Percentiles rank a stretch among this genome's conserved stretches.
These are phyloP conservation scores for Agroathelia rolfsii DNA, from an alignment of 1,284 basidiomycete species.

Conservation along the genomic window DNA sequence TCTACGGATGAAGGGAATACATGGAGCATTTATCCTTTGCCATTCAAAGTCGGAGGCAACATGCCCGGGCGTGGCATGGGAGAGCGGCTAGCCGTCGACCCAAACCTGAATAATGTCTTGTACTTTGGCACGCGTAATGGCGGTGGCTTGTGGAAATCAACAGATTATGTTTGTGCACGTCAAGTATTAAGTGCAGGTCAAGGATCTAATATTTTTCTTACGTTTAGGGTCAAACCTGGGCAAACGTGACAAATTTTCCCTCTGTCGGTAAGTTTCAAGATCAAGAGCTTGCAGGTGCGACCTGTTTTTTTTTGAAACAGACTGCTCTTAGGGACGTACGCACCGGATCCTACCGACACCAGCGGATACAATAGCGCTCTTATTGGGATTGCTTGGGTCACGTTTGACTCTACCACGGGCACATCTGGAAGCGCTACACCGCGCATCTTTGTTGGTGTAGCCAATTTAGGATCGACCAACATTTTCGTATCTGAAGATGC, in stretches of 20 bases:
- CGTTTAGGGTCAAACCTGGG: conserved; percentile 45
- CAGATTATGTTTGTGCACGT: too few species aligned
- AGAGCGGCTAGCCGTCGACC: conserved; percentile 54
- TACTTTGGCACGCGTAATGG: conserved; percentile 56
- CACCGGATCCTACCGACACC: conserved; percentile 43
- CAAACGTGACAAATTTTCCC: conserved; percentile 45
- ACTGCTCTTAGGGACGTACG: conserved; percentile 35
- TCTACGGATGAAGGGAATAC: conserved; percentile 48
- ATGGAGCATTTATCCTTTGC: conserved; percentile 38
- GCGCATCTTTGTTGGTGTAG: conserved; percentile 60
- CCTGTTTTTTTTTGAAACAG: too few species aligned
- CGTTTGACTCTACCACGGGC: conserved; percentile 52
- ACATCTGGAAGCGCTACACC: conserved; percentile 41
- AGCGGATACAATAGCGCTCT: conserved; percentile 47
- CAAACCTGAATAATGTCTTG: conserved; percentile 48
- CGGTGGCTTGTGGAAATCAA: conserved; percentile 56
- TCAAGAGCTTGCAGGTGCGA: not conserved
- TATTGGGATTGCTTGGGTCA: conserved; percentile 54
- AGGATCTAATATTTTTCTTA: too few species aligned
- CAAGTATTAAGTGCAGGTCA: too few species aligned
- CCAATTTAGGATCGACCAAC: conserved; percentile 41
- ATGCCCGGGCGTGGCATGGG: conserved; percentile 55
- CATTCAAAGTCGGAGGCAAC: conserved; percentile 60
- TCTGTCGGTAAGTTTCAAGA: conserved; percentile 38
- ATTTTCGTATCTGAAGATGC: conserved; percentile 48